Evolutionary conservation across 768 basidiomycete genomes (phyloP).

Genomic region (Leccinum sublutescens): DNA sequence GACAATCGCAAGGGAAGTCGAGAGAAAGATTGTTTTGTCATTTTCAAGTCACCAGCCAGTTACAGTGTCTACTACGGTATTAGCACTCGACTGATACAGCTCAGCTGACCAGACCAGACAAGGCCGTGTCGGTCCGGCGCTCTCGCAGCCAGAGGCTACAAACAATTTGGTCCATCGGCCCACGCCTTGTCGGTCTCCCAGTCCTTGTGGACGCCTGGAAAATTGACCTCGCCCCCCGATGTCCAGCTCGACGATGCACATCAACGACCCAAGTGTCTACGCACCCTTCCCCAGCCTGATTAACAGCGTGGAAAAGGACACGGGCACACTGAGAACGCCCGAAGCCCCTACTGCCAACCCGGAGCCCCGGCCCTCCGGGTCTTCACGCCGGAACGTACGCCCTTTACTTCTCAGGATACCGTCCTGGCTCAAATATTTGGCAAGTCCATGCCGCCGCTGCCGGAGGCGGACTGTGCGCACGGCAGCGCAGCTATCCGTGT

Average conservation of each 20-base stretch:
- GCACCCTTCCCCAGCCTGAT: constrained; percentile 16
- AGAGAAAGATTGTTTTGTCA: constrained; percentile 28
- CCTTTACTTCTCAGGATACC: constrained; percentile 60
- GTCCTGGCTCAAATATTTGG: constrained; percentile 47
- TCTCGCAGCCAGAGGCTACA: background rate
- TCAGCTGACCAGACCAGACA: too few species aligned
- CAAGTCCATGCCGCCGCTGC: constrained; percentile 1
- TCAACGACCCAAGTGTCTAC: constrained; percentile 26
- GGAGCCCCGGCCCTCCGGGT: background rate
- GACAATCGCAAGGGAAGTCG: constrained; percentile 3
- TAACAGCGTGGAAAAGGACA: constrained; percentile 15
- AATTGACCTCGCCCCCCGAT: constrained; percentile 19
- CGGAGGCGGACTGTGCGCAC: background rate
- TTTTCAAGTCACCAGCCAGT: constrained; percentile 29
- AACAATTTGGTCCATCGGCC: constrained; percentile 3
- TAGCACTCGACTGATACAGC: too few species aligned
- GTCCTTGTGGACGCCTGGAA: constrained; percentile 8
- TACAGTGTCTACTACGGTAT: background rate
- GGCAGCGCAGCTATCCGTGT: too few species aligned
- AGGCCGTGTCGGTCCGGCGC: too few species aligned
- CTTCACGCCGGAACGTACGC: constrained; percentile 1
- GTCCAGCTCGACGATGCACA: constrained; percentile 24
- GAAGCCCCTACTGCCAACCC: constrained; percentile 5
- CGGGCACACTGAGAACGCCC: constrained; percentile 8
- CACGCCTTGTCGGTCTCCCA: constrained; percentile 16